A percentile compares a stretch with the other conserved stretches of the same genome.
Evolutionary conservation across 2,329 filamentous ascomycete genomes (phyloP).

Genomic region (Ophiostoma montium): DNA sequence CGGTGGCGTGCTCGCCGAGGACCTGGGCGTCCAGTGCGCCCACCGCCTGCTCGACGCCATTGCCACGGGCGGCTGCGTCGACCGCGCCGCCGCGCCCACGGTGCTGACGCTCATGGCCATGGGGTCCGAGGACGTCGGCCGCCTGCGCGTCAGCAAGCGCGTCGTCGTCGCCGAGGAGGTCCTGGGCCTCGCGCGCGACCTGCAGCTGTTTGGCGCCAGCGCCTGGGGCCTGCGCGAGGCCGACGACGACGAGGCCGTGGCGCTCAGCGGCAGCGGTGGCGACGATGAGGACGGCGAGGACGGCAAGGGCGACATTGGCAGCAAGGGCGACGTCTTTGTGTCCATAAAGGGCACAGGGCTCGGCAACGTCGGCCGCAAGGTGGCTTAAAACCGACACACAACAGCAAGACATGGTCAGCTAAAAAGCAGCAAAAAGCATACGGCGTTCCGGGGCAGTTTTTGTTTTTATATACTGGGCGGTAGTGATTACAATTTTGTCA

Average conservation of each 20-base stretch:
- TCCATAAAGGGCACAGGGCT: constrained; percentile 88
- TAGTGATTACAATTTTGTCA: neutral
- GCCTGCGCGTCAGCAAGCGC: constrained; percentile 67
- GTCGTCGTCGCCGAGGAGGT: constrained; percentile 70
- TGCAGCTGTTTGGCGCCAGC: constrained; percentile 77
- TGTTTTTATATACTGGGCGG: constrained; percentile 1
- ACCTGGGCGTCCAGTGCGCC: constrained; percentile 77
- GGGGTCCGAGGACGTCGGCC: constrained; percentile 90
- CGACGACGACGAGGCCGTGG: constrained; percentile 41
- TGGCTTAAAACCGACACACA: constrained; percentile 26
- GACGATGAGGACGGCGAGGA: constrained; percentile 44
- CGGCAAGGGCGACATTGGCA: constrained; percentile 27
- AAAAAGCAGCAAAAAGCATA: constrained; percentile 5
- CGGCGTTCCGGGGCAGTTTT: constrained; percentile 1
- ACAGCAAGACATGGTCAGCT: neutral
- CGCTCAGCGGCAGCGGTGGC: constrained; percentile 49
- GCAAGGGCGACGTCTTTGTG: constrained; percentile 53
- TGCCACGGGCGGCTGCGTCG: constrained; percentile 68
- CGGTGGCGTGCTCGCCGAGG: constrained; percentile 76
- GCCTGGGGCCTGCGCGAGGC: constrained; percentile 81
- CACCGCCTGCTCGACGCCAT: constrained; percentile 80
- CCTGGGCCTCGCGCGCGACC: constrained; percentile 67
- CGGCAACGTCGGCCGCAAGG: constrained; percentile 88
- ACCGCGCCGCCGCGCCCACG: constrained; percentile 54
- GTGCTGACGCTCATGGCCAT: constrained; percentile 90